These are phyloP conservation scores for Cymodocea nodosa DNA, from an alignment of 116 monocot species.

Conservation along the genomic window DNA sequence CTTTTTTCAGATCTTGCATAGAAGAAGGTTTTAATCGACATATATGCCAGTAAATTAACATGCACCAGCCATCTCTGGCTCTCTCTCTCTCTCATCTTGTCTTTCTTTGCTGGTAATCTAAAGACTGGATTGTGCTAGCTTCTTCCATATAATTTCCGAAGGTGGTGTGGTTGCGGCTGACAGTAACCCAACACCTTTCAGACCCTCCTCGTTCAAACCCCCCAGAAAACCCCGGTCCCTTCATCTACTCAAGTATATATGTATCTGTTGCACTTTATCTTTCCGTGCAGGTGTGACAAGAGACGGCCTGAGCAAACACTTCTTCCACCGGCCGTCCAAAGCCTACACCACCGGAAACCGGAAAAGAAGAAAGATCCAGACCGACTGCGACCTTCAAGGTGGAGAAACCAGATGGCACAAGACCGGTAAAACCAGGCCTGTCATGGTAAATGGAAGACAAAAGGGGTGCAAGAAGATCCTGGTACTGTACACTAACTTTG, in stretches of 20 bases:
- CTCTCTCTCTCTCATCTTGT: slow-evolving; percentile 13
- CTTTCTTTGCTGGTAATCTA: neutral
- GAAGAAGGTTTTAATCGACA: neutral
- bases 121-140: neutral
- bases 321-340: slow-evolving; percentile 95
- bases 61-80: neutral
- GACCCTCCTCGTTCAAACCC: slow-evolving; percentile 1
- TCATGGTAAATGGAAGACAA: slow-evolving; percentile 60
- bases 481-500: slow-evolving; percentile 88
- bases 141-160: slow-evolving; percentile 2
- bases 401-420: slow-evolving; percentile 98
- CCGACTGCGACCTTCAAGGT: slow-evolving; percentile 45
- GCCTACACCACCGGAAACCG: slow-evolving; percentile 97
- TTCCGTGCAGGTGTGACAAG: slow-evolving; percentile 56
- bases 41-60: neutral
- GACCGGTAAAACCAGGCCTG: slow-evolving; percentile 91
- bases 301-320: slow-evolving; percentile 89
- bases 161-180: slow-evolving; percentile 9
- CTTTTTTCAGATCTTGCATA: neutral
- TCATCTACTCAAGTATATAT: neutral
- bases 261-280: neutral
- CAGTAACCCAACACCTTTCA: slow-evolving; percentile 4
- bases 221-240: neutral
- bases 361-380: slow-evolving; percentile 86
- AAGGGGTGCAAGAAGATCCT: slow-evolving; percentile 95